phyloP scores from a whole-genome alignment of 1,139 yeast species.

The Zygosaccharomyces sapae region DNA sequence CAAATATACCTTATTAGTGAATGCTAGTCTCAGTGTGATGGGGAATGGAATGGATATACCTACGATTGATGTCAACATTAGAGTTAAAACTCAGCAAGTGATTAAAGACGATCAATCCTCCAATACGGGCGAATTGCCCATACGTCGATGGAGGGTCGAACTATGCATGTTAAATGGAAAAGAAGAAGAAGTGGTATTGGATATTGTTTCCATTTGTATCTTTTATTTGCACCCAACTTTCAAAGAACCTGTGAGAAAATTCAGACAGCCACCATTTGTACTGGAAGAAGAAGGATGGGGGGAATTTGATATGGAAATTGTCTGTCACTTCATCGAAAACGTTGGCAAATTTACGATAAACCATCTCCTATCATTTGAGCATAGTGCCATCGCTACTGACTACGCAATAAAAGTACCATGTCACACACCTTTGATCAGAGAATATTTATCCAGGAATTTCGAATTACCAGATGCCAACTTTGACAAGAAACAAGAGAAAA shows the following conservation, averaged over 20 bases:
- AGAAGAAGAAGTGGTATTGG: conserved; percentile 81
- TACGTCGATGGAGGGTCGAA: conserved; percentile 84
- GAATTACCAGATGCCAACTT: conserved; percentile 49
- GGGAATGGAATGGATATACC: conserved; percentile 5
- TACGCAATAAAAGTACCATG: conserved; percentile 70
- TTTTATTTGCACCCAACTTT: conserved; percentile 92
- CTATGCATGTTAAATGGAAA: conserved; percentile 66
- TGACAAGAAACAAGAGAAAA: conserved; percentile 32
- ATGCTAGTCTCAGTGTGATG: not conserved
- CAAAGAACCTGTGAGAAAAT: conserved; percentile 72
- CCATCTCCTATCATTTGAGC: conserved; percentile 79
- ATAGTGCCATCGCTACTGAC: conserved; percentile 68
- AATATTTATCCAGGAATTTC: conserved; percentile 67
- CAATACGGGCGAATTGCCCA: conserved; percentile 73
- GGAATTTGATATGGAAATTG: conserved; percentile 81
- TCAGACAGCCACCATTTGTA: conserved; percentile 77
- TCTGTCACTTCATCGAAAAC: conserved; percentile 67
- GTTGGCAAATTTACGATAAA: conserved; percentile 75
- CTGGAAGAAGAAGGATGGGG: conserved; percentile 98
- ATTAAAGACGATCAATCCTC: conserved; percentile 72
- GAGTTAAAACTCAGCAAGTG: conserved; percentile 82
- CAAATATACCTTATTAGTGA: not conserved
- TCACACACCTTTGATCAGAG: conserved; percentile 62
- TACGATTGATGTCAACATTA: conserved; percentile 70
- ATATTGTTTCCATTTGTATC: conserved; percentile 77